A percentile compares a stretch with the other conserved stretches of the same genome.
These are phyloP conservation scores for Allodekkera sacchari DNA, from an alignment of 805 yeast genomes.

Conservation along the genomic window DNA sequence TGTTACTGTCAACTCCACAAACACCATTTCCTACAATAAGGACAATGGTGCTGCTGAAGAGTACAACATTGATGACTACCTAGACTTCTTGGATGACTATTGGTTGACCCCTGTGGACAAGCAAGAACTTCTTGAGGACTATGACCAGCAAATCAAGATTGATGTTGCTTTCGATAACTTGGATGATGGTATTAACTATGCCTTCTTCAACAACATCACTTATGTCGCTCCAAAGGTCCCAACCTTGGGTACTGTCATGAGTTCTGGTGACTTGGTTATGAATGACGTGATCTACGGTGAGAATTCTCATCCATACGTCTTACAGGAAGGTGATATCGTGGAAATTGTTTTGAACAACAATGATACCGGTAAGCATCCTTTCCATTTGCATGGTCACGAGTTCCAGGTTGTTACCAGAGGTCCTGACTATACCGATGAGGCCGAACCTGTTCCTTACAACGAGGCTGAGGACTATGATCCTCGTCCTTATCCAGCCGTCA, in stretches of 20 bases:
- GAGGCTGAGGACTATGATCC: slow-evolving; percentile 39
- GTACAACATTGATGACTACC: slow-evolving; percentile 38
- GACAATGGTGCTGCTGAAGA: slow-evolving; percentile 35
- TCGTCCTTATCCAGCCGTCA: slow-evolving; percentile 72
- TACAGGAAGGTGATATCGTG: slow-evolving; percentile 57
- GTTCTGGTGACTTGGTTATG: slow-evolving; percentile 53
- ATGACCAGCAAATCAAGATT: slow-evolving; percentile 62
- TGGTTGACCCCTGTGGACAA: slow-evolving; percentile 56
- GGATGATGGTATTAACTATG: slow-evolving; percentile 83
- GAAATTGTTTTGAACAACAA: slow-evolving; percentile 78
- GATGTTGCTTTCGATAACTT: slow-evolving; percentile 80
- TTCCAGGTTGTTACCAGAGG: slow-evolving; percentile 81
- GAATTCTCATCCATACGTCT: slow-evolving; percentile 67
- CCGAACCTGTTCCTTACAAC: slow-evolving; percentile 50
- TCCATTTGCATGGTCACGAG: slow-evolving; percentile 92
- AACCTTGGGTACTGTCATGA: slow-evolving; percentile 65
- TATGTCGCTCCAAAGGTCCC: slow-evolving; percentile 82
- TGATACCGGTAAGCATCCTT: slow-evolving; percentile 93
- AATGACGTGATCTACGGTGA: slow-evolving; percentile 61
- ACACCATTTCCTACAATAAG: slow-evolving; percentile 47
- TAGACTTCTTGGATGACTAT: slow-evolving; percentile 64
- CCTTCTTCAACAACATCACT: slow-evolving; percentile 88
- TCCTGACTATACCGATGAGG: slow-evolving; percentile 45
- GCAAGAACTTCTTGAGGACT: slow-evolving; percentile 49
- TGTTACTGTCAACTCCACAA: slow-evolving; percentile 65